Conservation (phyloP, 1,139 yeast species). For the Saccharomyces hybrid region DNA sequence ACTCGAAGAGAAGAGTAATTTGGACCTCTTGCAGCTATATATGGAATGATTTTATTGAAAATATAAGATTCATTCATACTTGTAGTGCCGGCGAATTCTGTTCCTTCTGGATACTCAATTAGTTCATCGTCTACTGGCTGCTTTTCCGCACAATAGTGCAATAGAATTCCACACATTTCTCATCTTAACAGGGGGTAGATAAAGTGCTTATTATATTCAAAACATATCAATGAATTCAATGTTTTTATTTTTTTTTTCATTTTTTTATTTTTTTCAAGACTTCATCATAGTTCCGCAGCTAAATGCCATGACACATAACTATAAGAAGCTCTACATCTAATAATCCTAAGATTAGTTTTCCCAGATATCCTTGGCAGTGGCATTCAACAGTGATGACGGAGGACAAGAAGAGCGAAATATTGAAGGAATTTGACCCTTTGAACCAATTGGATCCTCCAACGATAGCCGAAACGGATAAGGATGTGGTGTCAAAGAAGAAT, state of each 20-base stretch:
- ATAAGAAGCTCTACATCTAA: not conserved
- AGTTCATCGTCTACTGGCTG: slow-evolving; percentile 8
- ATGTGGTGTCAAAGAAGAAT: not conserved
- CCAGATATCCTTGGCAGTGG: not conserved
- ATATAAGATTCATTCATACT: slow-evolving; percentile 9
- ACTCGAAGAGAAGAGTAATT: slow-evolving; percentile 35
- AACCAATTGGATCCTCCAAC: slow-evolving; percentile 1
- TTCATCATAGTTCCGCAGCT: not conserved
- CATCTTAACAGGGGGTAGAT: not conserved
- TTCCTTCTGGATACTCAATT: slow-evolving; percentile 23
- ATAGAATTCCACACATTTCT: slow-evolving; percentile 41
- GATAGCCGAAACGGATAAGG: not conserved
- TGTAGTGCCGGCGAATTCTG: slow-evolving; percentile 15
- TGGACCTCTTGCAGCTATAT: slow-evolving; percentile 49
- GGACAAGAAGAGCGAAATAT: slow-evolving; percentile 6
- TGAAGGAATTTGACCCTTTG: slow-evolving; percentile 16
- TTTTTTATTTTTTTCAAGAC: not conserved
- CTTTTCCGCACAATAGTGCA: slow-evolving; percentile 20
- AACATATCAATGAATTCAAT: not conserved
- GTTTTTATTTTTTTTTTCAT: not conserved
- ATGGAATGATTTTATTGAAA: slow-evolving; percentile 35
- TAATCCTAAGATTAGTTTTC: not conserved
- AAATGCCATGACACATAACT: not conserved
- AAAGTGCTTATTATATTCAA: not conserved
- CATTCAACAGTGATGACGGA: slow-evolving; percentile 1